Base-by-base conservation (phyloP, 768 basidiomycete species). In the Daedaleopsis nitida region DNA sequence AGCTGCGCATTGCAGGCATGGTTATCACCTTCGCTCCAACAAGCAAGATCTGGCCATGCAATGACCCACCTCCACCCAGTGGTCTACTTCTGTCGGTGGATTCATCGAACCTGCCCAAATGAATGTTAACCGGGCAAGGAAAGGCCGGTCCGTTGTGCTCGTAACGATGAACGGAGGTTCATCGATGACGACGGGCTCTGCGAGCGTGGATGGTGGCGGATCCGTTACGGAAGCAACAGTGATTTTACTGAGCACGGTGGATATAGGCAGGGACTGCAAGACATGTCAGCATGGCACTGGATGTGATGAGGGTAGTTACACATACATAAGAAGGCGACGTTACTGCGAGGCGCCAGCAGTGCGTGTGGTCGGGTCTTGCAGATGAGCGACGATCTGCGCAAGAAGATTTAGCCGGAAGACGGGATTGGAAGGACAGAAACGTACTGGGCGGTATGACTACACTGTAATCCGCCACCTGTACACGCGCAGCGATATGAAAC, bases 311-410 rank as follows among this genome's bases (percentile, higher is more conserved):
- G 39, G 39, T 17, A 42, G 39, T 17, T 42, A 42, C 39, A 73
- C 82, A 37, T 52, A 83, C 81, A 64, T 83, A 83, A 34, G 79
- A 80, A 5, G 82, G 81, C 14, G 83, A 73, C 0, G 74, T 74
- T 9, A 82, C 72, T 13, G 68, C 68, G 8, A 83, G 61, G 66
- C 78, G 76, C 82, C 82, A 84, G n/a, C 76, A 73, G 66, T 82
- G 82, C 3, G 80, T 81, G 65, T 68, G 70, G 43, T 62, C 63
- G 52, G 54, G 67, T 38, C 35, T 62, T 35, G 56, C 60, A 55
- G 62, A 17, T 10, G 66, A 57, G 19, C 78, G 76, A 19, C 72
- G 74, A 32, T 72, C 80, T 83, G 12, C 23, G 45, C 6, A 42
- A 23, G 44, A 39, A 24, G 39, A 42, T 38, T 39, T 7, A 23